A percentile compares a stretch with the other conserved stretches of the same genome.
These are phyloP conservation scores for Macrocybe sp. DNA, from an alignment of 1,284 basidiomycete genomes.

Conservation along the genomic window DNA sequence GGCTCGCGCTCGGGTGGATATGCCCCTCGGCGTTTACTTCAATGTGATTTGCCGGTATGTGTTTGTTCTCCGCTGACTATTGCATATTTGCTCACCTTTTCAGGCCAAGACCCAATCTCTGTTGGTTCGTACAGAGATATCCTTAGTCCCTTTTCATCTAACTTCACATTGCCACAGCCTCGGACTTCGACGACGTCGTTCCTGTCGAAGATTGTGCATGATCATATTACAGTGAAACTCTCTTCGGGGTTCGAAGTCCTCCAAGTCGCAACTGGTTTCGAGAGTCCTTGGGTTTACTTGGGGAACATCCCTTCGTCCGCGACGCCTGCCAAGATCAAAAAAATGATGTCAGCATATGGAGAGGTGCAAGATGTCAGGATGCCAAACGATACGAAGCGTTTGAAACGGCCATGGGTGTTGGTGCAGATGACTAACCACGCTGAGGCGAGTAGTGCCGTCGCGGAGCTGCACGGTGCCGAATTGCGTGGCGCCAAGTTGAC, in stretches of 20 bases:
- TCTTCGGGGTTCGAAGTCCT: slow-evolving; percentile 37
- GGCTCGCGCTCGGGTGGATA: no score
- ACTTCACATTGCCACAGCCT: not conserved
- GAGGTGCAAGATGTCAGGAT: slow-evolving; percentile 35
- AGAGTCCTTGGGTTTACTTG: slow-evolving; percentile 39
- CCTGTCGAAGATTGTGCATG: slow-evolving; percentile 24
- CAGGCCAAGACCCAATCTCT: no score
- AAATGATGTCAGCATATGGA: slow-evolving; percentile 37
- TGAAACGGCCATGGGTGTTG: slow-evolving; percentile 25
- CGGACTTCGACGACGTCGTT: slow-evolving; percentile 1
- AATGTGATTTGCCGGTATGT: no score
- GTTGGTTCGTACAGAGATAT: no score
- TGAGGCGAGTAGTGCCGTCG: slow-evolving; percentile 46
- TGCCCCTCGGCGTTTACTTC: no score
- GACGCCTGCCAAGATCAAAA: slow-evolving; percentile 19
- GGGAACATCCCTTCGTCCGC: slow-evolving; percentile 29
- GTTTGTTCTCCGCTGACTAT: no score
- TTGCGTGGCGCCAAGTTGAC: slow-evolving; percentile 34
- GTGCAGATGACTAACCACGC: slow-evolving; percentile 40
- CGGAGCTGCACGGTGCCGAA: slow-evolving; percentile 38
- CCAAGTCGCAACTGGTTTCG: slow-evolving; percentile 41
- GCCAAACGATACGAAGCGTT: slow-evolving; percentile 13
- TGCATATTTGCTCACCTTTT: no score
- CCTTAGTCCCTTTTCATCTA: no score
- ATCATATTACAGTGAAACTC: slow-evolving; percentile 35